Conservation (phyloP, 495 filamentous ascomycete genomes). For the Gamarada debralockiae region DNA sequence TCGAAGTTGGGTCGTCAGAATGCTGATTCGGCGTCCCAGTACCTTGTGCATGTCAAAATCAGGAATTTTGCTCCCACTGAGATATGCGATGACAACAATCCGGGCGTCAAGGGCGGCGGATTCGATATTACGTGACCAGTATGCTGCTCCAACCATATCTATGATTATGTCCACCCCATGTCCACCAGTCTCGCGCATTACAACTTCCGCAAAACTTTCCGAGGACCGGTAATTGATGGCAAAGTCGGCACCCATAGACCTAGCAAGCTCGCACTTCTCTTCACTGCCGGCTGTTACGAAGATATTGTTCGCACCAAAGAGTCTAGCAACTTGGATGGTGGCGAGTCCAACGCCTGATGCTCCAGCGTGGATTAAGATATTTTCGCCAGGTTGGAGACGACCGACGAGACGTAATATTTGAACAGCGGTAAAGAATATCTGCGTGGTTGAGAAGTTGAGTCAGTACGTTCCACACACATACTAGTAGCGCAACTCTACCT, state of each 20-base stretch:
- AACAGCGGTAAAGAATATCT: slow-evolving; percentile 79
- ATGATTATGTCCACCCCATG: slow-evolving; percentile 66
- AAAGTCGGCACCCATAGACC: slow-evolving; percentile 62
- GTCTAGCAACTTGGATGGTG: slow-evolving; percentile 74
- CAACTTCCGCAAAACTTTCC: slow-evolving; percentile 35
- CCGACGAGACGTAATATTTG: slow-evolving; percentile 85
- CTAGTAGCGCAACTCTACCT: slow-evolving; percentile 40
- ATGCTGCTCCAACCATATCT: slow-evolving; percentile 74
- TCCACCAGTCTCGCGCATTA: slow-evolving; percentile 41
- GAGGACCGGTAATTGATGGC: slow-evolving; percentile 51
- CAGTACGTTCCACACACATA: too few relatives aligned
- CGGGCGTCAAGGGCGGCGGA: slow-evolving; percentile 68
- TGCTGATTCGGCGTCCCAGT: slow-evolving; percentile 62
- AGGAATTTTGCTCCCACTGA: slow-evolving; percentile 64
- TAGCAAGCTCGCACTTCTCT: slow-evolving; percentile 75
- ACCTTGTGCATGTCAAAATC: slow-evolving; percentile 63
- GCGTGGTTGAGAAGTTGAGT: background rate
- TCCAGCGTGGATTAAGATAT: slow-evolving; percentile 86
- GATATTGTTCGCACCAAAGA: slow-evolving; percentile 58
- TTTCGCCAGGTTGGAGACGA: slow-evolving; percentile 60
- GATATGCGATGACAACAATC: slow-evolving; percentile 65
- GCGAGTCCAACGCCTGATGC: slow-evolving; percentile 83
- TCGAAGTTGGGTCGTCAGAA: slow-evolving; percentile 80
- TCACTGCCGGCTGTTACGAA: slow-evolving; percentile 75
- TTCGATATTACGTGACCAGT: slow-evolving; percentile 76